phyloP scores from a whole-genome alignment of 805 yeast species.

The Candida pseudofarinosa region DNA sequence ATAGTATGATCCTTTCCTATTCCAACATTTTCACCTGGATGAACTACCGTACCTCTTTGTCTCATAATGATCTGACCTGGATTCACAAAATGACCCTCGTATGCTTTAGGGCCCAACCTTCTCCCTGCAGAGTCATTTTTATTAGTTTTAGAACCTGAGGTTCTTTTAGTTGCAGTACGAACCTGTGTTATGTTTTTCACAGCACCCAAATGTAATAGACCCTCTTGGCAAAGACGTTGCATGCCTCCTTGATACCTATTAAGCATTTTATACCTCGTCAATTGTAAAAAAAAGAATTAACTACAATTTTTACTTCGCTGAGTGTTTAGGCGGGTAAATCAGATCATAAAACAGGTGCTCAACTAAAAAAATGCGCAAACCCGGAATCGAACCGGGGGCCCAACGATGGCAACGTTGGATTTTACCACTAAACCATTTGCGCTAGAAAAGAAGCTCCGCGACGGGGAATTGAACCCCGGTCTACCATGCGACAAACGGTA shows the following conservation, averaged over 20 bases:
- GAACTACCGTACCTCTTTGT: slow-evolving; percentile 92
- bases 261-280: background rate
- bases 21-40: slow-evolving; percentile 87
- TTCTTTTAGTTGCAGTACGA: slow-evolving; percentile 90
- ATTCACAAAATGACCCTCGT: slow-evolving; percentile 71
- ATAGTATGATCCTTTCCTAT: slow-evolving; percentile 94
- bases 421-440: slow-evolving; percentile 14
- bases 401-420: slow-evolving; percentile 14
- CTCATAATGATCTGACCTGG: slow-evolving; percentile 87
- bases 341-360: too few relatives aligned
- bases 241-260: background rate
- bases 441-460: slow-evolving; percentile 11
- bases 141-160: slow-evolving; percentile 91
- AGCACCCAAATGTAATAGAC: background rate
- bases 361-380: slow-evolving; percentile 11
- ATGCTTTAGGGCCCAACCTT: slow-evolving; percentile 84
- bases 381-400: slow-evolving; percentile 15
- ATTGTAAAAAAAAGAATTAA: background rate
- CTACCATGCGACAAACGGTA: slow-evolving; percentile 19
- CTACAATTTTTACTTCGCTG: background rate
- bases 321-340: background rate
- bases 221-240: background rate
- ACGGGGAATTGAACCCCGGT: slow-evolving; percentile 19
- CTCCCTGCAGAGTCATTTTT: slow-evolving; percentile 95
- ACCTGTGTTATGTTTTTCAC: slow-evolving; percentile 32